Evolutionary conservation across 345 rosid species (phyloP).

Genomic region (Syzygium grande): DNA sequence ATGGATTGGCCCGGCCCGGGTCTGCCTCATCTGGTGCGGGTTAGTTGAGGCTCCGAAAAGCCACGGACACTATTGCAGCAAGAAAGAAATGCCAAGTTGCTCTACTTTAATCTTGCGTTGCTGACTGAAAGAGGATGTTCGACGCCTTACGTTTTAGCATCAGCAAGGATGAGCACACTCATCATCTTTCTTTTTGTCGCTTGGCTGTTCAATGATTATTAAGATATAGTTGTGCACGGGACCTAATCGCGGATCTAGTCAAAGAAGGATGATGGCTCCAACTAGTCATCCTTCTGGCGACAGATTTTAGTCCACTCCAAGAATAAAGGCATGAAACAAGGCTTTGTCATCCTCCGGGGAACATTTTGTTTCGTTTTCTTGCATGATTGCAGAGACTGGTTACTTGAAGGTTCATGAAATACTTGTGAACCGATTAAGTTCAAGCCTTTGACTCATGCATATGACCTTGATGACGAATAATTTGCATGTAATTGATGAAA

Average conservation of each 20-base stretch:
- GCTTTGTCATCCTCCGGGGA: neutral
- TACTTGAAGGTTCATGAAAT: neutral
- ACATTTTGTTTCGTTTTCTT: neutral
- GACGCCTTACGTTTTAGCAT: too few species aligned
- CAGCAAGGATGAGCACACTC: neutral
- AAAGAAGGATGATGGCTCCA: neutral
- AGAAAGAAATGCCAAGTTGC: neutral
- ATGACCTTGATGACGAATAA: neutral
- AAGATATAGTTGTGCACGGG: neutral
- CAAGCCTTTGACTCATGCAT: neutral
- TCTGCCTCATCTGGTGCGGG: neutral
- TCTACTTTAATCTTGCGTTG: neutral
- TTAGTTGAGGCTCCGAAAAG: neutral
- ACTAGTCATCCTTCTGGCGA: neutral
- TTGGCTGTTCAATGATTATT: neutral
- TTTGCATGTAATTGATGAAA: neutral
- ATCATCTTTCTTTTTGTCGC: neutral
- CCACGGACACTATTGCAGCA: neutral
- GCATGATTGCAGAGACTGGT: neutral
- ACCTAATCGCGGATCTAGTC: neutral
- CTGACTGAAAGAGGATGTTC: neutral
- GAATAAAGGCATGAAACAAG: neutral
- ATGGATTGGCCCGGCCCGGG: neutral
- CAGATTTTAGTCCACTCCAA: neutral
- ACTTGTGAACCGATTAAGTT: neutral